phyloP scores from a whole-genome alignment of 2,329 filamentous ascomycete species.

The Sporothrix pallida region DNA sequence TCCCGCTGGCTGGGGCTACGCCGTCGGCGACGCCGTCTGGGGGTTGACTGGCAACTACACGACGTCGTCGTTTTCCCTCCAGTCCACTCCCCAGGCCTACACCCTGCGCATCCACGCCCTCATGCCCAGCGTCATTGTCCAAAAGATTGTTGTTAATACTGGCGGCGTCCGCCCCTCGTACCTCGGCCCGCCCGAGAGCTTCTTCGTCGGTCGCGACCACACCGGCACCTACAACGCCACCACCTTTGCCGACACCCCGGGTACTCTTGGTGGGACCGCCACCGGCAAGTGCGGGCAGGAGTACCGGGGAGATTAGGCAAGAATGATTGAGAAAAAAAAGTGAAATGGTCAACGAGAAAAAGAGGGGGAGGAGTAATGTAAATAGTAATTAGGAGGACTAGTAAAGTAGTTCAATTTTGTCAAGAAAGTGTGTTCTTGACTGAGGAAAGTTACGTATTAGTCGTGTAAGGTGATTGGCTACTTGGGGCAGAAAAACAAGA shows the following conservation, averaged over 20 bases:
- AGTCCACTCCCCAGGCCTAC: slow-evolving; percentile 49
- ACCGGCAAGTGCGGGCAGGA: background rate
- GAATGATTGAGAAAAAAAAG: too few relatives aligned
- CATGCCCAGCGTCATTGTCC: slow-evolving; percentile 58
- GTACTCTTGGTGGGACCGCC: slow-evolving; percentile 34
- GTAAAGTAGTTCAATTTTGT: too few relatives aligned
- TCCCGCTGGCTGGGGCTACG: slow-evolving; percentile 51
- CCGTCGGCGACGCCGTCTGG: slow-evolving; percentile 56
- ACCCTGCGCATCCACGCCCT: slow-evolving; percentile 59
- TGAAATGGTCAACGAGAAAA: too few relatives aligned
- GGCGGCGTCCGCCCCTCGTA: slow-evolving; percentile 61
- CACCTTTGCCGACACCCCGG: slow-evolving; percentile 45
- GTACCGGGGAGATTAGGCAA: background rate
- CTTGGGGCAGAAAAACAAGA: too few relatives aligned
- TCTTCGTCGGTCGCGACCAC: slow-evolving; percentile 51
- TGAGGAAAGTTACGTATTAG: too few relatives aligned
- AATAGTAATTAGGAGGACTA: too few relatives aligned
- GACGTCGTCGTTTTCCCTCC: slow-evolving; percentile 52
- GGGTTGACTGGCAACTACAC: slow-evolving; percentile 53
- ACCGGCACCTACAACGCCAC: slow-evolving; percentile 48
- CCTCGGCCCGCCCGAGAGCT: slow-evolving; percentile 63
- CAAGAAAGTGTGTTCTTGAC: too few relatives aligned
- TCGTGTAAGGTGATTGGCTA: too few relatives aligned
- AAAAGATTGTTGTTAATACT: slow-evolving; percentile 62
- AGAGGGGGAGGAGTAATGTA: too few relatives aligned